Conservation (phyloP, 306 rosid species). For the Luffa acutangula region DNA sequence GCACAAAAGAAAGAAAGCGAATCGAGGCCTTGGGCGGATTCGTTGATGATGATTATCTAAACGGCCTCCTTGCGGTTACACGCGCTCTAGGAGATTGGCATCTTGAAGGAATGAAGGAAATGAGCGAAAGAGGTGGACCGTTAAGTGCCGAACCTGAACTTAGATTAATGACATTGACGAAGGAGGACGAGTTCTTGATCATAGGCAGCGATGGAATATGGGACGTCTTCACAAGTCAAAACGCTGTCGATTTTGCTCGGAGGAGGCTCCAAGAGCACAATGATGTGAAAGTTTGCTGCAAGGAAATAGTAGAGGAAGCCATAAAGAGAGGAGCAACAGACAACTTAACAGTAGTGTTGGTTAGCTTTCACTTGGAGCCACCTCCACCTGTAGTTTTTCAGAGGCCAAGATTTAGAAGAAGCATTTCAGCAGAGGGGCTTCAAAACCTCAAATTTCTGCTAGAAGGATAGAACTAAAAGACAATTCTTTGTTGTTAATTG, state of each 20-base stretch:
- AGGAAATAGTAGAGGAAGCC: conserved; percentile 76
- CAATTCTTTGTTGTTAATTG: neutral
- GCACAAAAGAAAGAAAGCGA: conserved; percentile 56
- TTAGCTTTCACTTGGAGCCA: conserved; percentile 69
- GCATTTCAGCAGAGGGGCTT: conserved; percentile 85
- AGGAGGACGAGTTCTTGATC: conserved; percentile 78
- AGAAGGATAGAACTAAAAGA: conserved; percentile 20
- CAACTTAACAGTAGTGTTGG: conserved; percentile 72
- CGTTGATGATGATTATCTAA: conserved; percentile 58
- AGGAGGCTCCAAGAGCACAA: conserved; percentile 79
- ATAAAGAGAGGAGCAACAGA: conserved; percentile 56
- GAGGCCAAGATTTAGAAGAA: conserved; percentile 58
- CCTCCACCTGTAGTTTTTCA: conserved; percentile 51
- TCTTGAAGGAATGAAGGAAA: conserved; percentile 82
- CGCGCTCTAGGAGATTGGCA: conserved; percentile 97
- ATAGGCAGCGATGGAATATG: conserved; percentile 92
- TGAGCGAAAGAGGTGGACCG: conserved; percentile 58
- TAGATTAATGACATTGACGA: conserved; percentile 43
- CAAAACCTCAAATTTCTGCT: conserved; percentile 52
- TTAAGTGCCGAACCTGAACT: conserved; percentile 91
- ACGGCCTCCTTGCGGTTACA: conserved; percentile 68
- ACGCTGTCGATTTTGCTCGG: conserved; percentile 69
- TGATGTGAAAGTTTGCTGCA: conserved; percentile 72
- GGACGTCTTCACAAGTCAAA: conserved; percentile 78
- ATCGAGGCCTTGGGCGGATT: conserved; percentile 74